Evolutionary conservation across 2,329 filamentous ascomycete species (phyloP).

Genomic region (Epichloe bromicola): DNA sequence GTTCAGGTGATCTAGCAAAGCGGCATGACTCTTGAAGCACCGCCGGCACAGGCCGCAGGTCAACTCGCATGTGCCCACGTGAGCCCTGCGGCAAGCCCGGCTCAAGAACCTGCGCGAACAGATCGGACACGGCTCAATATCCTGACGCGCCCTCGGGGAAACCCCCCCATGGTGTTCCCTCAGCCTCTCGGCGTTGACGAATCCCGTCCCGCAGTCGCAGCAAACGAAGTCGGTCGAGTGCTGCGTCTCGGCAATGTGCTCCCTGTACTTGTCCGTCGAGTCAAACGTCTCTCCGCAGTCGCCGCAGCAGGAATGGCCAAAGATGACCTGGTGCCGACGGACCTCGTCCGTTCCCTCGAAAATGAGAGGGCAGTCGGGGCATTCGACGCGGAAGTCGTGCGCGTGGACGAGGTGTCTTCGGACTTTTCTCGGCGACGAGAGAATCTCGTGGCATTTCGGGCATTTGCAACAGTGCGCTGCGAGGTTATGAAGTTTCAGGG

Average conservation of each 20-base stretch:
- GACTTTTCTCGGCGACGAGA: neutral
- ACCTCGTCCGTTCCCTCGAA: neutral
- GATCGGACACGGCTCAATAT: neutral
- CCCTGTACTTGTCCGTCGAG: neutral
- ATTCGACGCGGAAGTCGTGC: neutral
- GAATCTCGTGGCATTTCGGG: neutral
- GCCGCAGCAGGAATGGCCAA: neutral
- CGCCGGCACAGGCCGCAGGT: conserved; percentile 1
- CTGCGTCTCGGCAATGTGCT: neutral
- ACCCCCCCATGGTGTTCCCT: neutral
- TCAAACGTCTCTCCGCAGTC: neutral
- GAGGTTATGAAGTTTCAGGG: neutral
- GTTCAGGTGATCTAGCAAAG: conserved; percentile 2
- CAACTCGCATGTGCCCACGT: neutral
- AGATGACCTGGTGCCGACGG: neutral
- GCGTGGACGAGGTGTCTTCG: neutral
- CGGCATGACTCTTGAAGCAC: neutral
- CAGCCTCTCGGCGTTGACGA: neutral
- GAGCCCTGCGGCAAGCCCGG: neutral
- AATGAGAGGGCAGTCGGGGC: neutral
- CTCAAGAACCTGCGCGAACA: neutral
- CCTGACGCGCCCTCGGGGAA: neutral
- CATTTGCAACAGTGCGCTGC: neutral
- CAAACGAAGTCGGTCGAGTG: conserved; percentile 2
- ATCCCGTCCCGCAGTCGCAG: conserved; percentile 4